Base-by-base conservation (phyloP, 2,329 filamentous ascomycete species). In the Epichloe bromicola region DNA sequence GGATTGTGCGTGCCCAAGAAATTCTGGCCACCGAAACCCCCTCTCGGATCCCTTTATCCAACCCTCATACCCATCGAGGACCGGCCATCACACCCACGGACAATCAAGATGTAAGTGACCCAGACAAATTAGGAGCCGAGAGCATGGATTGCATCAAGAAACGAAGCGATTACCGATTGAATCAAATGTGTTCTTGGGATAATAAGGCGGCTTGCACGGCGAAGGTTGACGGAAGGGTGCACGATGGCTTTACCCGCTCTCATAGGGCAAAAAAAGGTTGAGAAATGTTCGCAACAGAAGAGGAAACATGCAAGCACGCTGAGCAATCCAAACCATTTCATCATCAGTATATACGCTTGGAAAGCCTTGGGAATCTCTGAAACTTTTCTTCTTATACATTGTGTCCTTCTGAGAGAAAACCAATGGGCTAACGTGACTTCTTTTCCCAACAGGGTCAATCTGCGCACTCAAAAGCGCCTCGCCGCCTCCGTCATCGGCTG, bases 391-490 rank as follows among this genome's bases (percentile, higher is more conserved):
- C 4, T 4, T 10, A 30, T 30, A 10, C 30, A 30, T 30, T 2
- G 11, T 30, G 30, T 30, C 10, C 30, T 4, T 30, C 26, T 30
- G 30, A 30, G 34, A 26, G 34, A 26, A 30, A 11, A n/a, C 26
- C 26, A 17, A 20, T 37, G 46, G 55, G 65, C 66, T 65, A 63
- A 67, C 55, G 53, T 52, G 48, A 37, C 4, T 15, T 40, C 19
- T 55, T 55, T 56, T 55, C 59, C 52, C 56, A 50, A 48, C 73
- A 98, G 93, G 93, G 90, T 95, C 86, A 97, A 97, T 75, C 86
- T 98, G 77, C 86, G 85, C 76, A 97, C 93, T 75, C 94, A 98
- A 85, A 85, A 98, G 86, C 91, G 94, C 80, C 90, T 98, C 70
- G 93, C 93, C 74, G 88, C 93, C 71, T 87, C 91, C 76, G 93